Evolutionary conservation across 768 basidiomycete genomes (phyloP), one percentile per base, ranked within the genome.

Genomic region (Psilocybe cubensis): DNA sequence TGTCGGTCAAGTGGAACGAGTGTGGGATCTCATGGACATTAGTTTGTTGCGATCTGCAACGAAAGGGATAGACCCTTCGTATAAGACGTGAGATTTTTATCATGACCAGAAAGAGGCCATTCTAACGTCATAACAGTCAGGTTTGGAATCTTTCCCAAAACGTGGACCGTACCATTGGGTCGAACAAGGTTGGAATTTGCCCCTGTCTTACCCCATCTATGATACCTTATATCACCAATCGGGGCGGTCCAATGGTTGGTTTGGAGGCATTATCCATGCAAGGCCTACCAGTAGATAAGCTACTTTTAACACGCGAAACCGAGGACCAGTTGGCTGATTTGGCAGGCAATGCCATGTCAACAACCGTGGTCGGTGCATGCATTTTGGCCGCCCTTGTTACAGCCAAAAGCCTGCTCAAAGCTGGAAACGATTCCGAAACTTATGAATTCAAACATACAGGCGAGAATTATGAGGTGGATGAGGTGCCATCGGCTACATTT

Each of bases 71-170:
- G 96, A 97, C 67, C 87, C 94, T 0, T 88, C 84, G 0, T 96
- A 88, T 72, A 95, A 96, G 68, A 94, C 93, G 88, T 96, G 69
- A 69, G 87, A 77, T 18, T 8, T 53, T 40, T n/a, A 27, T 44
- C 6, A 33, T 9, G 20, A 9, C 10, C 18, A 43, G 10, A 18
- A 3, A 11, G 5, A 7, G 29, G 9, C 6, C 28, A 10, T 10
- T 17, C 53, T 67, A 20, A 56, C 21, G 50, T 40, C 40, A n/a
- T 27, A 27, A 51, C 61, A 94, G 92, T 2, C 82, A 87, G 72
- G 91, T 98, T 1, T 97, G 95, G 95, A 98, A 98, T 71, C 80
- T 98, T 4, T 95, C 93, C 2, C 96, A 98, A 73, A 98, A 98
- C 64, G 96, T 97, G 21, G 96, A 98, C 72, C 85, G 96, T 12